Base-by-base conservation (phyloP, 495 filamentous ascomycete genomes). In the Delitschia confertaspora region DNA sequence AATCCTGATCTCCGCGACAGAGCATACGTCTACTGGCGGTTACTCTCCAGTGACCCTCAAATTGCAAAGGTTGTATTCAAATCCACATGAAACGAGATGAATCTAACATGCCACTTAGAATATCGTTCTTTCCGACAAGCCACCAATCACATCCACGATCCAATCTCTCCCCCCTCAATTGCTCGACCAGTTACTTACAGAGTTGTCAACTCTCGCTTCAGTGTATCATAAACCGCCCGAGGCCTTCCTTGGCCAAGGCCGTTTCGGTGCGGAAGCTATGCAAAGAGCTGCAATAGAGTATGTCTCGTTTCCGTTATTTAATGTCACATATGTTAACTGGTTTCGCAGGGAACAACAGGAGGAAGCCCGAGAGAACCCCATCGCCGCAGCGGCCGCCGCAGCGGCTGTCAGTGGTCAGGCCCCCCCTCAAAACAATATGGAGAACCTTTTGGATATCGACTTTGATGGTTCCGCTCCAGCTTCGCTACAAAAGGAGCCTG, bases 211-310 rank as follows among this genome's bases (percentile, higher is more conserved):
- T 9, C 76, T 98, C 16, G 87, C 91, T 1, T 95, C 89, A 9
- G 91, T 98, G n/a, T 98, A 98, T 66, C 91, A 96, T 73, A 96
- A 95, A 66, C 88, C 88, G 11, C 86, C 91, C 26, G 86, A 91
- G 68, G 87, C 87, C 4, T 96, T 98, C 68, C 80, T 96, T 42
- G 93, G 91, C 53, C 85, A 93, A 59, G 91, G 91, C 44, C 79
- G 89, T 20, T 94, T 85, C 53, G 88, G 88, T 38, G 88, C 89
- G 29, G 89, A 95, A 58, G 88, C 85, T 38, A 86, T 96, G 55
- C 91, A 96, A 64, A 80, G 82, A 53, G 87, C 89, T 29, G 91
- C 91, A 45, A 96, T 98, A 53, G 89, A 94, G 72, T 75, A 66
- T 27, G 69, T 66, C 19, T 23, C 29, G 22, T 21, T 35, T 34